Evolutionary conservation across 345 rosid species (phyloP), one percentile per base, ranked within the genome.

Genomic region (Populus deltoides): DNA sequence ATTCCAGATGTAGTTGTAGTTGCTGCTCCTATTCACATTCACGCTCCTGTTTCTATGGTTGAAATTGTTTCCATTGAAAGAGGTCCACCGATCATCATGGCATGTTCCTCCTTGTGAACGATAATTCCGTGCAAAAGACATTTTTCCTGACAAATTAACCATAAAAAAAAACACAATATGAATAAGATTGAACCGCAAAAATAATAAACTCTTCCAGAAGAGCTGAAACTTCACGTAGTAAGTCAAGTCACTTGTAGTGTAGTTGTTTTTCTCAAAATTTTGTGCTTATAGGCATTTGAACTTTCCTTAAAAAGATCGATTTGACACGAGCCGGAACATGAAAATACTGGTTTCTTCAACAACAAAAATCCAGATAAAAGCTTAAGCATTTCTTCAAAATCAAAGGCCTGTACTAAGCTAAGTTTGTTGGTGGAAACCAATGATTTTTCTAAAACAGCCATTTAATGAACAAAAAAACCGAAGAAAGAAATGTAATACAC

Each of bases 91-190:
- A 27, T 88, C 84, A 75, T 85, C 86, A 25, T 72, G 79, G 55
- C 81, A 62, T 11, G 79, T 68, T 27, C 83, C 88, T 17, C 92
- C 93, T 55, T 87, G 89, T 35, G 82, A 36, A 47, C 68, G 83
- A 69, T 86, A 82, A 83, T 84, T 87, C 80, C 86, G 84, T 2
- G 83, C 47, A 29, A 77, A 87, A 49, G 93, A 85, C 97, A 92
- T 92, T 77, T 16, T 80, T 71, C 75, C 87, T 84, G 86, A 35
- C 38, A 70, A 45, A 68, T 31, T 45, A 63, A 2, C 36, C 67
- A 59, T 15, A 31, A 7, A 53, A 79, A 15, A 29, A 27, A 59
- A 2, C 6, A 31, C 9, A 6, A 55, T 57, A 25, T 41, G 5
- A 67, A 73, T 2, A 27, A 74, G 47, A 38, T 41, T 25, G 55